Base-by-base conservation (phyloP, 202 grass and related monocot species). In the Panicum virgatum region DNA sequence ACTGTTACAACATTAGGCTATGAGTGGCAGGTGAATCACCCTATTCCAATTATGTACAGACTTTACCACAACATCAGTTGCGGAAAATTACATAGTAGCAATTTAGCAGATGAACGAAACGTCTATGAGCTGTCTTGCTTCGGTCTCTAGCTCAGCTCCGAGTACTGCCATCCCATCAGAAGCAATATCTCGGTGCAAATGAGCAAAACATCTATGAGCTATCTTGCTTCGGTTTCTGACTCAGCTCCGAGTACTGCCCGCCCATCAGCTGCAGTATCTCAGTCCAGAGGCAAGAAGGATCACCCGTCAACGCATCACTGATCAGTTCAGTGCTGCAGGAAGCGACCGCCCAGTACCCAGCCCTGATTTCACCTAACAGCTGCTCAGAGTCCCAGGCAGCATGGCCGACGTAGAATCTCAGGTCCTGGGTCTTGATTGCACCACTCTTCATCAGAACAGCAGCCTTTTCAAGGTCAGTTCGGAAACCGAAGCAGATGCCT, bases 181-280 rank as follows among this genome's bases (percentile, higher is more conserved):
- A 34, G 32, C 32, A 34, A 34, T 34, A 34, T 34, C 32, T 34
- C 32, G 32, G 32, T 34, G 32, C 32, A 40, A 29, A 64, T 27
- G 11, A 32, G 72, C 5, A 85, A 3, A 51, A 45, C 26, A 64
- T 68, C 83, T 86, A 92, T 10, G 82, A 81, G 73, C 58, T 71
- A 83, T 94, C 93, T 82, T 86, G 20, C 68, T 90, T 96, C 1
- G 91, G 92, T 83, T 99, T 94, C 85, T 88, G 79, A 44, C 96
- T 94, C 66, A 96, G 86, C 32, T 99, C 93, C 10, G 89, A 89
- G 81, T 96, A 99, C 48, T 52, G 73, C 39, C 89, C 93, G 69
- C 96, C 96, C 96, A 99, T 96, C 19, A 99, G 84, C 83, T 93
- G 87, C 84, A 99, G 54, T 85, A 96, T 91, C 78, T 96, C 89